phyloP scores from a whole-genome alignment of 2,329 filamentous ascomycete genomes.

The Tolypocladium ophioglossoides region DNA sequence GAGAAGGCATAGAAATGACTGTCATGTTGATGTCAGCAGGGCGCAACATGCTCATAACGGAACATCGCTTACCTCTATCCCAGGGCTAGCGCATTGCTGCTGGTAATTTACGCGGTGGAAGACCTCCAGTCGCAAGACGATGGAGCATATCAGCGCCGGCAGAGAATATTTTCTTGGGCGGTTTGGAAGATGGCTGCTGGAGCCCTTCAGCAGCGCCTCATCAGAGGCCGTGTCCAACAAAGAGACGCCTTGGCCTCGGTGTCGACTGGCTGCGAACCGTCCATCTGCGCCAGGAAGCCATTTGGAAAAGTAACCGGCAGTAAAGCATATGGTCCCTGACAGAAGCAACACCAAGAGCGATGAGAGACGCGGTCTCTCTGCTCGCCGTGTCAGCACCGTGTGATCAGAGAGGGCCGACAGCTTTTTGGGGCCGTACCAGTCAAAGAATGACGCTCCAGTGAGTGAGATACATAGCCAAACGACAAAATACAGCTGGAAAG shows the following conservation, averaged over 20 bases:
- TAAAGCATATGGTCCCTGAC: constrained; percentile 30
- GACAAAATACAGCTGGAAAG: constrained; percentile 31
- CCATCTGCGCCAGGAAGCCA: constrained; percentile 37
- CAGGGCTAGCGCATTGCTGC: constrained; percentile 39
- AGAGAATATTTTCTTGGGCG: constrained; percentile 37
- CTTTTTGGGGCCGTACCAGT: constrained; percentile 25
- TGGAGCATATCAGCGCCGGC: constrained; percentile 29
- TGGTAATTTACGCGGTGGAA: constrained; percentile 33
- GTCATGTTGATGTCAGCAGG: background rate
- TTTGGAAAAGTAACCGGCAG: constrained; percentile 29
- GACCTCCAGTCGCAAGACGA: constrained; percentile 37
- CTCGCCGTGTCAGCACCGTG: constrained; percentile 6
- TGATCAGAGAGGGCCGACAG: background rate
- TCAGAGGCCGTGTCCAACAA: constrained; percentile 9
- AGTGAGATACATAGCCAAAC: constrained; percentile 36
- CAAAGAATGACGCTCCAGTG: constrained; percentile 36
- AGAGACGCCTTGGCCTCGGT: constrained; percentile 8
- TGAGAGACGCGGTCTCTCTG: constrained; percentile 39
- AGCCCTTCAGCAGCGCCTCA: constrained; percentile 21
- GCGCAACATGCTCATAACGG: background rate
- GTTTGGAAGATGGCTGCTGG: constrained; percentile 26
- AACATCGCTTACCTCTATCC: constrained; percentile 30
- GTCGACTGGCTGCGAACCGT: constrained; percentile 26
- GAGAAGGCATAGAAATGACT: constrained; percentile 37
- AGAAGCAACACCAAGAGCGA: constrained; percentile 35